These are phyloP conservation scores for Claviceps cyperi DNA, from an alignment of 2,329 filamentous ascomycete genomes.

Conservation along the genomic window DNA sequence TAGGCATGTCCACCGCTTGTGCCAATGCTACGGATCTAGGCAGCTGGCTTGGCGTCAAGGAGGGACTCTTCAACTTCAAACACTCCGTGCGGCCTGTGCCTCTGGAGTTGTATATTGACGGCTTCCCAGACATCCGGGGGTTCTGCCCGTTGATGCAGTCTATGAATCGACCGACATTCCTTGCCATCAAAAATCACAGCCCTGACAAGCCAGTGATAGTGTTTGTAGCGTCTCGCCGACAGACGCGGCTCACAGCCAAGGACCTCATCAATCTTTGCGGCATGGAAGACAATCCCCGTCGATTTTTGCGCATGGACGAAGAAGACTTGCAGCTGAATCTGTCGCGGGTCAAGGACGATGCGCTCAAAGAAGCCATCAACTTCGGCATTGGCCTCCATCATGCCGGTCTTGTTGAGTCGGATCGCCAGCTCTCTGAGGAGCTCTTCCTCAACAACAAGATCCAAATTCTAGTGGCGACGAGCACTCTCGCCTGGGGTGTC, in stretches of 20 bases:
- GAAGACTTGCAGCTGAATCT: slow-evolving; percentile 84
- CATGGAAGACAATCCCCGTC: slow-evolving; percentile 92
- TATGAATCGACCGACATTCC: slow-evolving; percentile 94
- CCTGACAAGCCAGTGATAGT: slow-evolving; percentile 96
- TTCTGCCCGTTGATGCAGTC: slow-evolving; percentile 98
- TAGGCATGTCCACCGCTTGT: slow-evolving; percentile 99
- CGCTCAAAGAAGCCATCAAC: slow-evolving; percentile 81
- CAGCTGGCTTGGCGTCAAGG: slow-evolving; percentile 95
- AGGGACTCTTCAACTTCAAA: slow-evolving; percentile 90
- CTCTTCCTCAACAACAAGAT: slow-evolving; percentile 97
- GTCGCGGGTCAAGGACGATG: slow-evolving; percentile 82
- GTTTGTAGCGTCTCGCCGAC: slow-evolving; percentile 87
- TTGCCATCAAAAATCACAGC: slow-evolving; percentile 92
- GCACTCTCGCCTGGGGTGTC: slow-evolving; percentile 94
- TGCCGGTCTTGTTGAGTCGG: slow-evolving; percentile 88
- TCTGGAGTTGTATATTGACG: slow-evolving; percentile 91
- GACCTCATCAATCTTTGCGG: slow-evolving; percentile 95
- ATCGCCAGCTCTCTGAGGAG: slow-evolving; percentile 83
- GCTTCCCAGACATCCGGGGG: slow-evolving; percentile 84
- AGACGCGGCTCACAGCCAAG: slow-evolving; percentile 88
- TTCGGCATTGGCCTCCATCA: slow-evolving; percentile 97
- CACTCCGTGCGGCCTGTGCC: slow-evolving; percentile 95
- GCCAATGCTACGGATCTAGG: slow-evolving; percentile 88
- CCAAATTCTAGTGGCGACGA: slow-evolving; percentile 89
- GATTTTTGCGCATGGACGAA: slow-evolving; percentile 88